These are phyloP conservation scores for Candida ipomoeae DNA, from an alignment of 805 yeast genomes.

Conservation along the genomic window DNA sequence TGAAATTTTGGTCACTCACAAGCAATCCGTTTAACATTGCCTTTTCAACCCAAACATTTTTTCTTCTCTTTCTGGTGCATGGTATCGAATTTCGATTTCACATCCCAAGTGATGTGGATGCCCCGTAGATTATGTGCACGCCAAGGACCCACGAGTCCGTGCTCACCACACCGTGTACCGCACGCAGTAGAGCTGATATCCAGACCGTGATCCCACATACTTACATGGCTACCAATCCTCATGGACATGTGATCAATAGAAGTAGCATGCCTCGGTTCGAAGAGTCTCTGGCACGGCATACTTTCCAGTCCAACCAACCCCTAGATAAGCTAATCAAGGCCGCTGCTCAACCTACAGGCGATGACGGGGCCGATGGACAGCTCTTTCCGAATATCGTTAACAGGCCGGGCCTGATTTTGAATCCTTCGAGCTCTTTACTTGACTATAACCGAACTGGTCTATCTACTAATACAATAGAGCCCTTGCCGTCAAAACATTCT, in stretches of 20 bases:
- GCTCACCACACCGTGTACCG: background rate
- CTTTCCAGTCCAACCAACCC: background rate
- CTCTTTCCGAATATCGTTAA: background rate
- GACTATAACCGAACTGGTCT: background rate
- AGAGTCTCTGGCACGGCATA: background rate
- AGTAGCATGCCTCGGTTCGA: background rate
- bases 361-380: background rate
- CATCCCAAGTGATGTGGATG: background rate
- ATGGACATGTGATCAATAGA: background rate
- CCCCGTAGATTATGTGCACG: background rate
- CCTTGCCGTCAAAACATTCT: background rate
- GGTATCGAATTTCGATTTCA: background rate
- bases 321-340: background rate
- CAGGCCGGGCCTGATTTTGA: background rate
- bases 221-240: constrained; percentile 2
- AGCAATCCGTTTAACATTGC: background rate
- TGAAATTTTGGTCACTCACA: too few species aligned
- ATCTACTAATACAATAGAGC: background rate
- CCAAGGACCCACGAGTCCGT: background rate
- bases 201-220: background rate
- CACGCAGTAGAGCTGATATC: background rate
- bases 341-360: background rate
- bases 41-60: too few species aligned
- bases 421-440: background rate
- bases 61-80: background rate